A percentile compares a stretch with the other conserved stretches of the same genome.
These are phyloP conservation scores for sorghum (Sorghum bicolor) DNA, from an alignment of 176 grass and related monocot species.

Conservation along the genomic window Sorghum_bicolor_NCBIv3 NC_012871.2:19519001-19519500, in stretches of 20 bases:
- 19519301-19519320: too few relatives aligned
- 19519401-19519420: background rate
- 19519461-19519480: background rate
- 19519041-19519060: background rate
- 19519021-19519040: background rate
- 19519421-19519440: background rate
- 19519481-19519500: constrained; percentile 15
- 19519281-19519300: too few relatives aligned
- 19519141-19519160: background rate
- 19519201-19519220: too few relatives aligned
- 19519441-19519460: background rate
- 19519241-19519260: too few relatives aligned
- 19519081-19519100: background rate
- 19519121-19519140: background rate
- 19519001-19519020: background rate
- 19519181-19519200: background rate
- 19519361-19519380: background rate
- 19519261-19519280: too few relatives aligned
- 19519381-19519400: background rate
- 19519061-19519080: background rate
- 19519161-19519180: background rate
- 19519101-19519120: background rate
- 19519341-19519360: background rate
- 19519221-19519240: too few relatives aligned
- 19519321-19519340: background rate